Evolutionary conservation across 345 rosid genomes (phyloP), one percentile per base, ranked within the genome.

Genomic region (Luvunga scandens): DNA sequence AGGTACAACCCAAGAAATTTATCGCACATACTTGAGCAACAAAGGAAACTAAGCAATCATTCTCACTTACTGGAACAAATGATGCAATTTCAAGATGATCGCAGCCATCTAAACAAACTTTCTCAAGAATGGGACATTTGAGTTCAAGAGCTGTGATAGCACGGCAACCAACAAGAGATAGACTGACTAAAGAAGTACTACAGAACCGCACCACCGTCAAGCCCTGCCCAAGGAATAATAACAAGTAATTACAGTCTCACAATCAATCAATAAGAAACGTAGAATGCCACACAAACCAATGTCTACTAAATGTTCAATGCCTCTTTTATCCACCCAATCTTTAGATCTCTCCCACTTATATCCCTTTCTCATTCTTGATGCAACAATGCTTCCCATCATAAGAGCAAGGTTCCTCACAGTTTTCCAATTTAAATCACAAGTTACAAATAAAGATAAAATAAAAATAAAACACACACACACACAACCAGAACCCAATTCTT

Each of bases 141-240:
- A 96, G 85, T 28, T 92, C 94, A 72, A 96, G 95, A 87, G 88
- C 42, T 72, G 92, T 89, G 50, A 94, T 83, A 79, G 87, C 90
- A 69, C 94, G 97, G 78, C 99, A 96, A 77, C 98, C 98, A 77
- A 92, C 93, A 80, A 96, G 93, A 42, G 99, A 96, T 77, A 96
- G 95, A 76, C 91, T 90, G 67, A 86, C 84, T 62, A 96, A 82
- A 65, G 99, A 94, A 28, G 89, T 86, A 83, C 91, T 90, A 84
- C 90, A 83, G 87, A 96, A 93, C 73, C 85, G 84, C 77, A 91
- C 90, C 4, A 87, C 86, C 1, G 91, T 92, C 92, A 97, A 89
- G 83, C 95, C 92, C 99, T 94, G 90, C 64, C 83, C 72, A 80
- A 61, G 66, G 48, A 60, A 45, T 9, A 57, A 76, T 57, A 33